Evolutionary conservation across 2,329 filamentous ascomycete species (phyloP), one percentile per base, ranked within the genome.

Genomic region (Aspergillus fructus): DNA sequence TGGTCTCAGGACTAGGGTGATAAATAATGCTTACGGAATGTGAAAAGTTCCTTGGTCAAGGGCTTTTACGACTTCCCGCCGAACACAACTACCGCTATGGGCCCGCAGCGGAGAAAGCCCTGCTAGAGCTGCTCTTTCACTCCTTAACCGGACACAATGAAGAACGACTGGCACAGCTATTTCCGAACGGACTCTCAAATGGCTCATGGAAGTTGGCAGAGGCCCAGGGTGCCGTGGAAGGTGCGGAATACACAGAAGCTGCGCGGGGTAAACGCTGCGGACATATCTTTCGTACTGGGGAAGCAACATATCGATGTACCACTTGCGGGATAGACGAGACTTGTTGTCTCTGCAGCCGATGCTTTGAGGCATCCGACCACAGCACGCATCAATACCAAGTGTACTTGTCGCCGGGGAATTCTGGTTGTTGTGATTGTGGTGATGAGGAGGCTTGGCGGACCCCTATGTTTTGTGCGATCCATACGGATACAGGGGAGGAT

Each of bases 371-470:
- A 24, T 97, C 93, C 40, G 93, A 99, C 70, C 94, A 99, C 74
- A 89, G 91, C 11, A 93, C 89, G 12, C 94, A 99, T 75, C 90
- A 91, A 78, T 93, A 97, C 55, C 89, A 90, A 68, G 91, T 99
- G 58, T 89, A 84, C 57, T 87, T 96, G 47, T 96, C 92, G 1
- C 86, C 89, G 2, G 93, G 93, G 6, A 96, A 97, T 71, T 94
- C 89, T 69, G 93, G 93, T 45, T 97, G 96, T 78, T 99, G 94
- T 75, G 94, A 99, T 75, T 99, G 94, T 71, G 94, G 94, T 58
- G 94, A 99, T 71, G 86, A 89, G 19, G 96, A 99, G 75, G 96
- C 94, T 11, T 99, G 96, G 93, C 87, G 87, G 71, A 81, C 86
- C 48, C 92, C 93, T 43, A 83, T 97, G 62, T 75, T 74, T 71